These are phyloP conservation scores for Lagerstroemia speciosa DNA, from an alignment of 345 rosid genomes.

Conservation along the genomic window DNA sequence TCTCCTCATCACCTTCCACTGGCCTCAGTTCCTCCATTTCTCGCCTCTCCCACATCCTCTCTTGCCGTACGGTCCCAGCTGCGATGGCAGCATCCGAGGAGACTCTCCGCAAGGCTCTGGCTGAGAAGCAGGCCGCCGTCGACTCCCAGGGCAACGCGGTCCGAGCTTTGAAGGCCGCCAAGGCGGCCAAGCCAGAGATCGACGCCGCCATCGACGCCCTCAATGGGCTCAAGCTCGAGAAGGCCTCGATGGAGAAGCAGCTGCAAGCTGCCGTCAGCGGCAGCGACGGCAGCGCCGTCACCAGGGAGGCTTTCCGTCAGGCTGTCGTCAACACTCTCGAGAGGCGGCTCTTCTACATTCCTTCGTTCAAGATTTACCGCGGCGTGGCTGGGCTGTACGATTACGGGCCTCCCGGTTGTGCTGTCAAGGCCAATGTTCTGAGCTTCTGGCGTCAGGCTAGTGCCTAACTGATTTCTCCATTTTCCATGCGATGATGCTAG, in stretches of 20 bases:
- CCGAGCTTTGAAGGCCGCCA: conserved; percentile 62
- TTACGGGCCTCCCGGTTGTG: conserved; percentile 89
- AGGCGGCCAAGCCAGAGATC: conserved; percentile 44
- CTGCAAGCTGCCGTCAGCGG: conserved; percentile 49
- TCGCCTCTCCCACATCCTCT: neutral
- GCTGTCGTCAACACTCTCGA: conserved; percentile 66
- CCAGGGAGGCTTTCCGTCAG: conserved; percentile 76
- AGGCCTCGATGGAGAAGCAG: conserved; percentile 60
- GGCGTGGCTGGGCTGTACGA: conserved; percentile 94
- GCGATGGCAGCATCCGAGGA: conserved; percentile 54
- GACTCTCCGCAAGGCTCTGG: conserved; percentile 49
- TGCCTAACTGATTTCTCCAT: neutral
- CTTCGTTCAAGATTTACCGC: conserved; percentile 80
- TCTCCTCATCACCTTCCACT: conserved; percentile 23
- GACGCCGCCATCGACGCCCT: conserved; percentile 66
- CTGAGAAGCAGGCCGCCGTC: conserved; percentile 54
- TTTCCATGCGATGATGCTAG: neutral
- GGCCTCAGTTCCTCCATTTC: conserved; percentile 8
- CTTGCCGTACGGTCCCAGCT: neutral
- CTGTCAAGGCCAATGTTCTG: conserved; percentile 76
- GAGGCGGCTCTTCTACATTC: conserved; percentile 68
- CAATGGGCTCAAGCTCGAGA: conserved; percentile 56
- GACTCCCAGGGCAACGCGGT: conserved; percentile 71
- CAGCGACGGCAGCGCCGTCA: conserved; percentile 29
- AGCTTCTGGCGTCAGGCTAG: conserved; percentile 92